A percentile compares a stretch with the other conserved stretches of the same genome.
Evolutionary conservation across 2,329 filamentous ascomycete genomes (phyloP).

Genomic region (Ceratocystis cacaofunesta): DNA sequence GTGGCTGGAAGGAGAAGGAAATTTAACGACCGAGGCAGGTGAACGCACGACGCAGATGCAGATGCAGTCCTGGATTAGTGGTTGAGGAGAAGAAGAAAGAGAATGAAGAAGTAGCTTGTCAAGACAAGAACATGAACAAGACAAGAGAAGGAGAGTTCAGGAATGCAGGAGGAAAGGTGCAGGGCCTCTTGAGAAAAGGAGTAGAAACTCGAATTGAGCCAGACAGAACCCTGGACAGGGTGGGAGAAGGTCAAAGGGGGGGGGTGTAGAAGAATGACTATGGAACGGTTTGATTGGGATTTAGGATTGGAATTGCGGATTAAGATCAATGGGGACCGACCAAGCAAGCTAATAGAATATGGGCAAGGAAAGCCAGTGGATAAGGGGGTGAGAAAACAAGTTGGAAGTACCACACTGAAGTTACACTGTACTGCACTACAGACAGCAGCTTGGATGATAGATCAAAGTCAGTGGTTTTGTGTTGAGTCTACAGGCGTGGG

Average conservation of each 20-base stretch:
- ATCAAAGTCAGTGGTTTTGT: background rate
- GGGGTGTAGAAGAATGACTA: conserved; percentile 2
- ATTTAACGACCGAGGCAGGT: background rate
- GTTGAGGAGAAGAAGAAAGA: conserved; percentile 15
- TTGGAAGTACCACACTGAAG: background rate
- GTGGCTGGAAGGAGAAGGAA: background rate
- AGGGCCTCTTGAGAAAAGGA: conserved; percentile 17
- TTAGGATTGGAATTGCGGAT: conserved; percentile 13
- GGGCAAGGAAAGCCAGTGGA: background rate
- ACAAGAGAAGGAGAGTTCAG: conserved; percentile 6
- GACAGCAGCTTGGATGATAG: background rate
- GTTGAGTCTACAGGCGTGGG: background rate
- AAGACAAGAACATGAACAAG: conserved; percentile 8
- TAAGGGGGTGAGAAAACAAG: background rate
- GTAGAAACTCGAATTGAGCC: background rate
- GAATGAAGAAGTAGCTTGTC: conserved; percentile 8
- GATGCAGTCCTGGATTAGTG: background rate
- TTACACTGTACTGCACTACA: background rate
- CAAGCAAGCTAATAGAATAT: conserved; percentile 13
- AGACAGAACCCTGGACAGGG: conserved; percentile 5
- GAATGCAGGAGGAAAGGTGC: conserved; percentile 13
- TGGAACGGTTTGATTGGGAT: conserved; percentile 14
- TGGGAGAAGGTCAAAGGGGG: background rate
- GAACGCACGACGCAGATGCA: background rate
- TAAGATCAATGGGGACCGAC: conserved; percentile 14